Evolutionary conservation across 225 moss, liverwort and hornwort genomes (phyloP).

Genomic region (Lunularia cruciata): DNA sequence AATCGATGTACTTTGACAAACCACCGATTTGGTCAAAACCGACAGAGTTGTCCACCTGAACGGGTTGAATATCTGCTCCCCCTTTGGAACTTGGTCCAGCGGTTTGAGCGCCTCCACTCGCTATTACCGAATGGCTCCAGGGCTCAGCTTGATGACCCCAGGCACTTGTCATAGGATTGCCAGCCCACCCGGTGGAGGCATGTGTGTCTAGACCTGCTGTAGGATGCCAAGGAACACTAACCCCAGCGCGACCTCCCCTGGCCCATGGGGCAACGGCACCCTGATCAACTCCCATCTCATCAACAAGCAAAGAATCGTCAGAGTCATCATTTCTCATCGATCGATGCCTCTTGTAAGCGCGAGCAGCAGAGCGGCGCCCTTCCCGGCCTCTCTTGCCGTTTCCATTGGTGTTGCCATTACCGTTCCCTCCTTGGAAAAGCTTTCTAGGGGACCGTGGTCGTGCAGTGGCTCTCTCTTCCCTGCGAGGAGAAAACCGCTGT

Average conservation of each 20-base stretch:
- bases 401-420: slow-evolving; percentile 25
- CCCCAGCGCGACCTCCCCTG: slow-evolving; percentile 51
- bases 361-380: slow-evolving; percentile 53
- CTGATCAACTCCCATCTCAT: slow-evolving; percentile 60
- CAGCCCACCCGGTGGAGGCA: slow-evolving; percentile 50
- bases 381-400: slow-evolving; percentile 63
- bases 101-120: slow-evolving; percentile 65
- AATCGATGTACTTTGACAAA: slow-evolving; percentile 75
- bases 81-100: slow-evolving; percentile 86
- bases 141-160: slow-evolving; percentile 65
- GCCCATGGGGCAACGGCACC: slow-evolving; percentile 65
- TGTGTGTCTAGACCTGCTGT: slow-evolving; percentile 49
- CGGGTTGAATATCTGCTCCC: slow-evolving; percentile 82
- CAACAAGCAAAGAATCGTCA: slow-evolving; percentile 77
- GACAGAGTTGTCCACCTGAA: slow-evolving; percentile 76
- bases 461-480: slow-evolving; percentile 65
- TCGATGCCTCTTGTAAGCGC: slow-evolving; percentile 65
- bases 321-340: slow-evolving; percentile 71
- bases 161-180: slow-evolving; percentile 50
- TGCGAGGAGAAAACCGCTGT: slow-evolving; percentile 77
- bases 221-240: slow-evolving; percentile 64
- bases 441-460: slow-evolving; percentile 71
- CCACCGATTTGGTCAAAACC: slow-evolving; percentile 84
- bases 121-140: slow-evolving; percentile 49
- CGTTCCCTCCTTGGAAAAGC: slow-evolving; percentile 58